These are phyloP conservation scores for Penstemon newberryi DNA, from an alignment of 257 asterid species.

Conservation along the genomic window DNA sequence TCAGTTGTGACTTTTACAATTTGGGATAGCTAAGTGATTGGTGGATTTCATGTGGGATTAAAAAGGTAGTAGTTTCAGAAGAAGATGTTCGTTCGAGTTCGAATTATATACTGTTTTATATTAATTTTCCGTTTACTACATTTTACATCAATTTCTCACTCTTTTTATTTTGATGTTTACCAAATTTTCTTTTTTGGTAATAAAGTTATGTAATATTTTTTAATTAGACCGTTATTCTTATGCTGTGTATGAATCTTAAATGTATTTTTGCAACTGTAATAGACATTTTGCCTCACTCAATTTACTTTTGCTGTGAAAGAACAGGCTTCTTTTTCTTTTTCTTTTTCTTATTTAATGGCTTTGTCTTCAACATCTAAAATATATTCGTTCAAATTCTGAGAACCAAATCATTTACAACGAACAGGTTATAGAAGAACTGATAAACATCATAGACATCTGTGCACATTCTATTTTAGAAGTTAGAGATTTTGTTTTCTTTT, in stretches of 20 bases:
- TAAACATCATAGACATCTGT: no score
- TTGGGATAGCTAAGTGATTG: slow-evolving; percentile 3
- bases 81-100: slow-evolving; percentile 15
- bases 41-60: slow-evolving; percentile 3
- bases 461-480: no score
- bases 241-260: slow-evolving; percentile 21
- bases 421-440: no score
- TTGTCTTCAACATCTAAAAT: neutral
- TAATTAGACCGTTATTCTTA: slow-evolving; percentile 26
- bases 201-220: slow-evolving; percentile 41
- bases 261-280: slow-evolving; percentile 36
- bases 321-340: slow-evolving; percentile 4
- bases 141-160: slow-evolving; percentile 16
- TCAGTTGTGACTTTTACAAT: neutral
- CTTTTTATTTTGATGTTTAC: slow-evolving; percentile 29
- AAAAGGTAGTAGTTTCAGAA: slow-evolving; percentile 31
- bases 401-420: no score
- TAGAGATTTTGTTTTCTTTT: neutral
- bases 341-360: neutral
- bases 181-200: slow-evolving; percentile 34
- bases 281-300: slow-evolving; percentile 24
- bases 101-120: slow-evolving; percentile 31
- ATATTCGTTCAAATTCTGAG: no score
- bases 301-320: neutral
- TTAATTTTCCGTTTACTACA: slow-evolving; percentile 20